Evolutionary conservation across 306 rosid genomes (phyloP).

Genomic region (Cercis canadensis): DNA sequence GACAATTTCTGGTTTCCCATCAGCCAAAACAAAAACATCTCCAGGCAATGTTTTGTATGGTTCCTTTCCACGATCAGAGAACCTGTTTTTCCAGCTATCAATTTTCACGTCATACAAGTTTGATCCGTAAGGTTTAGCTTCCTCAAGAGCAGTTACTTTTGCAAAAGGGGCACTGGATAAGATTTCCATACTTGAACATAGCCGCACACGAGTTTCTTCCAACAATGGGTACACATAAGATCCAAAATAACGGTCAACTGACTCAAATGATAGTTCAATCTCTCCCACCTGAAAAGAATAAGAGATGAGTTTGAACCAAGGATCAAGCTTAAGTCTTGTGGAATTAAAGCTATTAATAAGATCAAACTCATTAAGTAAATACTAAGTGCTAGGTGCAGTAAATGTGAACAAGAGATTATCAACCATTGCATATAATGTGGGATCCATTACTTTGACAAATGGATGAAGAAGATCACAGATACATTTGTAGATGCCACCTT

Average conservation of each 20-base stretch:
- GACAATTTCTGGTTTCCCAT: constrained; percentile 57
- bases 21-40: constrained; percentile 63
- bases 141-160: constrained; percentile 45
- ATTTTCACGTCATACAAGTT: constrained; percentile 47
- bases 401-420: too few species aligned
- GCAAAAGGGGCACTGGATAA: constrained; percentile 58
- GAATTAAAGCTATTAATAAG: too few species aligned
- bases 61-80: constrained; percentile 54
- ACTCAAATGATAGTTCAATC: constrained; percentile 55
- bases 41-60: constrained; percentile 67
- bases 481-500: too few species aligned
- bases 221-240: constrained; percentile 60
- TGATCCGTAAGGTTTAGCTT: constrained; percentile 19
- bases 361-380: too few species aligned
- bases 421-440: too few species aligned
- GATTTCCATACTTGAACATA: constrained; percentile 61
- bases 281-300: constrained; percentile 47
- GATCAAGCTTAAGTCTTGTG: too few species aligned
- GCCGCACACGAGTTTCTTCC: constrained; percentile 70
- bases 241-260: constrained; percentile 49
- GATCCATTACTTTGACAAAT: too few species aligned
- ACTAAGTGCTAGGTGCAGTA: too few species aligned
- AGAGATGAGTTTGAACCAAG: too few species aligned
- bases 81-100: constrained; percentile 60
- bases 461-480: too few species aligned